These are phyloP conservation scores for Mycosphaerella arachidis DNA, from an alignment of 2,329 filamentous ascomycete genomes.

Conservation along the genomic window DNA sequence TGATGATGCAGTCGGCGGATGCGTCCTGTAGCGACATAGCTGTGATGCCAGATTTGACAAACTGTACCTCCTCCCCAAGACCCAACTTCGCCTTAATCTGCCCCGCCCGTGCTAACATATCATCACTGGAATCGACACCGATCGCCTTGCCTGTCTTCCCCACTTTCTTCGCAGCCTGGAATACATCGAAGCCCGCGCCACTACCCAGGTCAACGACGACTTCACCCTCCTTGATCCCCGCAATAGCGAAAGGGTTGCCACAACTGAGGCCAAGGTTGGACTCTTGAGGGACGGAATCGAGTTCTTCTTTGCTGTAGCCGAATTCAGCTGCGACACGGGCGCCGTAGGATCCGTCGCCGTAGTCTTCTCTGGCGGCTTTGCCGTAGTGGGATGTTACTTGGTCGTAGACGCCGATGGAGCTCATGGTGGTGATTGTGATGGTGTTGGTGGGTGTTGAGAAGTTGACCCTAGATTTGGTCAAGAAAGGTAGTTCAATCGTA, in stretches of 20 bases:
- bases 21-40: not conserved
- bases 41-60: conserved; percentile 8
- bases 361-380: conserved; percentile 2
- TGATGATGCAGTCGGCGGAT: conserved; percentile 8
- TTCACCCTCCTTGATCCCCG: conserved; percentile 5
- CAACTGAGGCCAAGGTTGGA: conserved; percentile 10
- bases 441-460: not conserved
- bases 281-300: conserved; percentile 7
- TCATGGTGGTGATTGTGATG: not conserved
- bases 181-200: conserved; percentile 11
- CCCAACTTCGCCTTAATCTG: conserved; percentile 6
- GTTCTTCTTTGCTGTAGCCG: conserved; percentile 6
- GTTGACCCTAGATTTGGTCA: no score
- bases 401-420: conserved; percentile 1
- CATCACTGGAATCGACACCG: conserved; percentile 6
- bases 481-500: no score
- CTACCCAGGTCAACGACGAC: conserved; percentile 8
- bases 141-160: conserved; percentile 4
- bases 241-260: conserved; percentile 9
- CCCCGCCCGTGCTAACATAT: conserved; percentile 7
- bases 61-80: conserved; percentile 2
- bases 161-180: conserved; percentile 11
- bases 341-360: conserved; percentile 1
- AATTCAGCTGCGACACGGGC: conserved; percentile 4
- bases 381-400: conserved; percentile 5